Percentiles rank a stretch among this genome's conserved stretches.
Conservation (phyloP, 2,329 filamentous ascomycete species). For the Calonectria pseudoreteaudii region DNA sequence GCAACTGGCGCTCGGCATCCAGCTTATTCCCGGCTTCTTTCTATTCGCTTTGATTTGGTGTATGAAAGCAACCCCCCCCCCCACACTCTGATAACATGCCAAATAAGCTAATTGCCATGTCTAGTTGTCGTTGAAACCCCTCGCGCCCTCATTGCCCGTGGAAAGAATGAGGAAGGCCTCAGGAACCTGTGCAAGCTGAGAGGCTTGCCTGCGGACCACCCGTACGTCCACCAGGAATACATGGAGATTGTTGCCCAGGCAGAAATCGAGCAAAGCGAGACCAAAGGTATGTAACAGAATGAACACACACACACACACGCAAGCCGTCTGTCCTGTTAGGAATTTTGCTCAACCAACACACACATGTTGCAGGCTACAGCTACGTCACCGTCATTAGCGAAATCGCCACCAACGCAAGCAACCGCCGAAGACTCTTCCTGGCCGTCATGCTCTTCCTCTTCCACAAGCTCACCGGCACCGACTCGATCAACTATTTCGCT, state of each 20-base stretch:
- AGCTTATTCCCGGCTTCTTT: conserved; percentile 33
- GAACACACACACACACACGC: too few relatives aligned
- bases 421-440: conserved; percentile 41
- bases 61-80: not conserved
- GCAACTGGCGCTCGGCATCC: conserved; percentile 27
- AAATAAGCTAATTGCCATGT: not conserved
- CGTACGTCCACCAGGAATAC: conserved; percentile 51
- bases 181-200: conserved; percentile 52
- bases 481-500: conserved; percentile 36
- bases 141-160: conserved; percentile 48
- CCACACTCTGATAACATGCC: accelerated
- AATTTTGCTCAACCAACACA: not conserved
- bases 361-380: conserved; percentile 20
- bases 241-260: conserved; percentile 39
- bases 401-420: conserved; percentile 34
- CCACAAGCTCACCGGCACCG: conserved; percentile 32
- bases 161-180: conserved; percentile 49
- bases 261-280: conserved; percentile 31
- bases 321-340: conserved; percentile 1
- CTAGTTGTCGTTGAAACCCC: conserved; percentile 29
- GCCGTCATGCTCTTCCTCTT: conserved; percentile 37
- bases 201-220: conserved; percentile 51
- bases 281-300: conserved; percentile 3
- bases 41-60: conserved; percentile 20
- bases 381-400: conserved; percentile 31